Percentiles rank a stretch among this genome's conserved stretches.
These are phyloP conservation scores for Sanghuangporus weigelae DNA, from an alignment of 1,284 basidiomycete species.

Conservation along the genomic window DNA sequence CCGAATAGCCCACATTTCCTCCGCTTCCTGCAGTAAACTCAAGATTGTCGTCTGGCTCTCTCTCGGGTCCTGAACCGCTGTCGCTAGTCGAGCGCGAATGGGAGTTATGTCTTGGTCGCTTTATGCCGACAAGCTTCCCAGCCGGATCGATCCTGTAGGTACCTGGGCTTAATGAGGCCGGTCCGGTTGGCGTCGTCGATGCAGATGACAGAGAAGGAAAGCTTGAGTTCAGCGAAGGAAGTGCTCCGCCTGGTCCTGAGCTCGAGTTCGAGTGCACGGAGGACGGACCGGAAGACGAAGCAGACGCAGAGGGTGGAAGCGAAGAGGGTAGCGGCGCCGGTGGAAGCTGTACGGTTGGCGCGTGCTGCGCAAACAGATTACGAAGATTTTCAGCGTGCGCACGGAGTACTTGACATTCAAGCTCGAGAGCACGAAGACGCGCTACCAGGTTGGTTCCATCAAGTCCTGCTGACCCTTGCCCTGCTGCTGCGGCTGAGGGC, in stretches of 20 bases:
- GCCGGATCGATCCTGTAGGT: neutral
- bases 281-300: neutral
- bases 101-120: neutral
- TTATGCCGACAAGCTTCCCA: neutral
- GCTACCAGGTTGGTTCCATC: neutral
- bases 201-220: neutral
- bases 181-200: neutral
- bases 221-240: neutral
- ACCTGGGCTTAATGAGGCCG: neutral
- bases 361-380: neutral
- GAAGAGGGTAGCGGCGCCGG: neutral
- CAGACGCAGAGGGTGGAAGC: neutral
- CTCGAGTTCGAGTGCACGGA: neutral
- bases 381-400: neutral
- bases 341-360: neutral
- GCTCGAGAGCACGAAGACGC: constrained; percentile 3
- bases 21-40: neutral
- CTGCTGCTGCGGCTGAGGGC: neutral
- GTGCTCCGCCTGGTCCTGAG: neutral
- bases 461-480: neutral
- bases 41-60: neutral
- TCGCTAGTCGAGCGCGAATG: neutral
- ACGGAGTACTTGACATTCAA: neutral
- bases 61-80: neutral
- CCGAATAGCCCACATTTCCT: neutral